These are phyloP conservation scores for Kwoniella botswanensis DNA, from an alignment of 768 basidiomycete species.

Conservation along the genomic window DNA sequence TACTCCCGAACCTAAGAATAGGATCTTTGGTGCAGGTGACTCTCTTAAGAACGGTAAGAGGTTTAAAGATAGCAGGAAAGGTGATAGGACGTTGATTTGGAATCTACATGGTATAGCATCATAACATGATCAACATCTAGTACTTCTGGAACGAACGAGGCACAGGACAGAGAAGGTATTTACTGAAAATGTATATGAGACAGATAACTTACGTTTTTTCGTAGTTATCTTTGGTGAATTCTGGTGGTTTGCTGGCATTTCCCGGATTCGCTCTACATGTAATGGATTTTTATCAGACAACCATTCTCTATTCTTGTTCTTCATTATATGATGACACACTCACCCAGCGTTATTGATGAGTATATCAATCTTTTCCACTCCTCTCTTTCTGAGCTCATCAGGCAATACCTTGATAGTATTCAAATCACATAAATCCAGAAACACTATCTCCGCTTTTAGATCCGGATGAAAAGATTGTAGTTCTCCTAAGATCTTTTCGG, in stretches of 20 bases:
- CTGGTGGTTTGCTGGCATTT: constrained; percentile 2
- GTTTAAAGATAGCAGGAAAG: constrained; percentile 11
- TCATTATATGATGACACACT: background rate
- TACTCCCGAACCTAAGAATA: constrained; percentile 28
- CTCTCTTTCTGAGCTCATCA: background rate
- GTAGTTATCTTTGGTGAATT: constrained; percentile 23
- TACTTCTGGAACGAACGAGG: too few species aligned
- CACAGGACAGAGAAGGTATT: background rate
- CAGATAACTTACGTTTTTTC: constrained; percentile 20
- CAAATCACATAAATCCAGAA: constrained; percentile 19
- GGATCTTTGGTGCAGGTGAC: constrained; percentile 15
- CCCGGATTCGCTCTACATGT: constrained; percentile 24
- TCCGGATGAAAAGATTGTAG: constrained; percentile 16
- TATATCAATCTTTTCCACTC: constrained; percentile 18
- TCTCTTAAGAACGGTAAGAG: constrained; percentile 14
- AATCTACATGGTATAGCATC: background rate
- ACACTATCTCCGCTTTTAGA: constrained; percentile 13
- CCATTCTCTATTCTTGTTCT: too few species aligned
- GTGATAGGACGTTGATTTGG: constrained; percentile 31
- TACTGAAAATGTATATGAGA: background rate
- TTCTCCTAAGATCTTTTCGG: constrained; percentile 7
- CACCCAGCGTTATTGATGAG: constrained; percentile 38
- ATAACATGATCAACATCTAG: too few species aligned
- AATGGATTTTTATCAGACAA: too few species aligned
- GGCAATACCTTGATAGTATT: constrained; percentile 21